Percentiles rank a stretch among this genome's conserved stretches.
phyloP scores from a whole-genome alignment of 176 grass and related monocot species.

The Metroxylon sagu region DNA sequence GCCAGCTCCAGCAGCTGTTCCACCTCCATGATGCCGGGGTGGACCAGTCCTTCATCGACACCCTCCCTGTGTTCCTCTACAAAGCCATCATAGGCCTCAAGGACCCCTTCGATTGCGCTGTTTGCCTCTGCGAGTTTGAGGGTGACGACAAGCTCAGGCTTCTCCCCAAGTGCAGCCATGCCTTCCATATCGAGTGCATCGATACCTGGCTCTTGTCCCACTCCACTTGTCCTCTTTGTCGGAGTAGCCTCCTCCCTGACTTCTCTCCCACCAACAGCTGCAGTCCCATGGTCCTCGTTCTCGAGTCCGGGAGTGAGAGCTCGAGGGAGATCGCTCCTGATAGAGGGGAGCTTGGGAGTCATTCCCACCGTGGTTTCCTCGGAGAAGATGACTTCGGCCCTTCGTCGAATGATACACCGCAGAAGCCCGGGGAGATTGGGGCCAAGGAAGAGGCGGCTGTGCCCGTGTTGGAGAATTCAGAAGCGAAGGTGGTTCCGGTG shows the following conservation, averaged over 20 bases:
- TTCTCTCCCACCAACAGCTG: constrained; percentile 42
- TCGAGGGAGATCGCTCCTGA: constrained; percentile 39
- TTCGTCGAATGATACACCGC: neutral
- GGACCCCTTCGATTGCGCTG: constrained; percentile 93
- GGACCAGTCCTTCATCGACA: constrained; percentile 91
- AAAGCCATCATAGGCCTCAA: constrained; percentile 53
- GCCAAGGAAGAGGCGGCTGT: constrained; percentile 15
- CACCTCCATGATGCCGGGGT: constrained; percentile 88
- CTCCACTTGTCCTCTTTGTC: constrained; percentile 89
- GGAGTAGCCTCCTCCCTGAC: constrained; percentile 50
- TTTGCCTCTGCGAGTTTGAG: constrained; percentile 86
- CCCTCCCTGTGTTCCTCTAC: constrained; percentile 80
- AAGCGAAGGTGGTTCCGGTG: constrained; percentile 54
- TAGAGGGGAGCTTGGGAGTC: constrained; percentile 30
- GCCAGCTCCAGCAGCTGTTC: constrained; percentile 93
- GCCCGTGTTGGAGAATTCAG: neutral
- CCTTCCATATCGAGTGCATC: constrained; percentile 90
- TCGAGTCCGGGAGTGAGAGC: constrained; percentile 60
- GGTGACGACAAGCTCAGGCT: constrained; percentile 68
- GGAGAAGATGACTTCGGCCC: constrained; percentile 26
- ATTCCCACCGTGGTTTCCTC: constrained; percentile 18
- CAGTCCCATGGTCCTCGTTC: constrained; percentile 53
- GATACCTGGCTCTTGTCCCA: constrained; percentile 92
- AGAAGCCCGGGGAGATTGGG: constrained; percentile 16
- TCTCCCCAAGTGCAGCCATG: constrained; percentile 89